Conservation (phyloP, 768 basidiomycete genomes). For the Pseudohyphozyma bogoriensis region DNA sequence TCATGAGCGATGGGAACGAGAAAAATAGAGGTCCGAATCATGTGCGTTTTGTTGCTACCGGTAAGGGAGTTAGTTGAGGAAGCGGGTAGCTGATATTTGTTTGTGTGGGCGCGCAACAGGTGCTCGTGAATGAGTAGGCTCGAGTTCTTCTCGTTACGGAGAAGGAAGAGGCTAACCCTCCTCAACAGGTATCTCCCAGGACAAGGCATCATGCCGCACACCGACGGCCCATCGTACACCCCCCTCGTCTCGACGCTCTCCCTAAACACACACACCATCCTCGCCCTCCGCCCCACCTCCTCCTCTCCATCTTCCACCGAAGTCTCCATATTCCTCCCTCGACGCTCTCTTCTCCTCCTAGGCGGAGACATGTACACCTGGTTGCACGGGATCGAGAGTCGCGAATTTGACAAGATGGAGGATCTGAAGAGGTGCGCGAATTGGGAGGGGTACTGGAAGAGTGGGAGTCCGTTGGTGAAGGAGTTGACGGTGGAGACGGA, state of each 20-base stretch:
- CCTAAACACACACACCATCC: conserved; percentile 67
- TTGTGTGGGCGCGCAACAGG: too few relatives aligned
- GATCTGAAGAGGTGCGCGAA: conserved; percentile 25
- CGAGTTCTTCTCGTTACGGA: too few relatives aligned
- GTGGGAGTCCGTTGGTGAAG: neutral
- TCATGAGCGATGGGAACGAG: conserved; percentile 30
- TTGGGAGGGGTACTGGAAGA: conserved; percentile 31
- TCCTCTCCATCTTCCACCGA: conserved; percentile 39
- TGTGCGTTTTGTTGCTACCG: conserved; percentile 42
- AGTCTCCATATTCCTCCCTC: conserved; percentile 66
- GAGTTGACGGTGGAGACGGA: neutral
- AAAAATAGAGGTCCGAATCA: conserved; percentile 71
- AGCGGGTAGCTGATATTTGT: too few relatives aligned
- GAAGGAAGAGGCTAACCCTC: neutral
- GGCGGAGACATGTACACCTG: conserved; percentile 58
- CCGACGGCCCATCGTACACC: conserved; percentile 81
- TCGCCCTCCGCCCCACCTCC: conserved; percentile 70
- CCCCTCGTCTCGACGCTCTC: conserved; percentile 87
- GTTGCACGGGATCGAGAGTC: conserved; percentile 38
- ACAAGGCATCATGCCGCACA: conserved; percentile 93
- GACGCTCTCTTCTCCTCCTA: conserved; percentile 74
- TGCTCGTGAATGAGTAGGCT: conserved; percentile 27
- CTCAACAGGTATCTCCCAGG: conserved; percentile 59
- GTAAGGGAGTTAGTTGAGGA: too few relatives aligned
- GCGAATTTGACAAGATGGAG: conserved; percentile 31